Conservation (phyloP, 2,329 filamentous ascomycete genomes). For the Fusarium praegraminearum region DNA sequence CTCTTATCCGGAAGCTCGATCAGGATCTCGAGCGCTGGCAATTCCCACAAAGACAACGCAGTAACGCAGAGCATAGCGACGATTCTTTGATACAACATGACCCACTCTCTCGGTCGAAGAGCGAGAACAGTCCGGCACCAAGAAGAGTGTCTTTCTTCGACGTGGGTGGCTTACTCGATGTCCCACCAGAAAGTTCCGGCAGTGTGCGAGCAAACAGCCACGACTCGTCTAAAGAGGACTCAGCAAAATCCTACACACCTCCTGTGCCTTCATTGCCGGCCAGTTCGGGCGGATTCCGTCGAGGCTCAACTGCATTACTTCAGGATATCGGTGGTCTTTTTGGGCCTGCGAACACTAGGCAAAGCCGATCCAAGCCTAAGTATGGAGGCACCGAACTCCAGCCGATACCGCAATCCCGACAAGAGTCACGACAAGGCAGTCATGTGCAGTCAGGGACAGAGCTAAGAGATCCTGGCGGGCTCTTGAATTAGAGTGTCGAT, state of each 20-base stretch:
- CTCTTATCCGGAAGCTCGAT: constrained; percentile 49
- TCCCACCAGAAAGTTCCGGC: constrained; percentile 51
- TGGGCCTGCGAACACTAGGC: constrained; percentile 54
- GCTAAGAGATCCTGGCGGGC: constrained; percentile 56
- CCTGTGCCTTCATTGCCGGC: constrained; percentile 62
- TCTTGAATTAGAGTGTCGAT: constrained; percentile 50
- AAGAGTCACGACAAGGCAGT: constrained; percentile 51
- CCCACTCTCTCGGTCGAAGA: constrained; percentile 48
- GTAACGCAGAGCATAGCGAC: constrained; percentile 58
- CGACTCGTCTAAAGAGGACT: constrained; percentile 57
- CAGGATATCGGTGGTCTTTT: constrained; percentile 70
- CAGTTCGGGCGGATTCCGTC: constrained; percentile 58
- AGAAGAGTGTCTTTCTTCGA: constrained; percentile 82
- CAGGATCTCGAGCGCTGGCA: constrained; percentile 61
- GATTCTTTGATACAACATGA: constrained; percentile 57
- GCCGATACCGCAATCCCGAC: constrained; percentile 58
- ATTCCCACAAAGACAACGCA: constrained; percentile 57
- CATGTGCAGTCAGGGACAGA: constrained; percentile 50
- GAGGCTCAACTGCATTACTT: constrained; percentile 69
- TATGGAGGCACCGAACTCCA: constrained; percentile 59
- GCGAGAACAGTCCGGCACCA: constrained; percentile 36
- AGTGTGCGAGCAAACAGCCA: constrained; percentile 57
- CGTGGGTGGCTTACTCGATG: constrained; percentile 79
- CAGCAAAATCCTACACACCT: constrained; percentile 51
- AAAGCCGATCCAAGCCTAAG: constrained; percentile 49